These are phyloP conservation scores for Naganishia vaughanmartiniae DNA, from an alignment of 768 basidiomycete genomes.

Conservation along the genomic window DNA sequence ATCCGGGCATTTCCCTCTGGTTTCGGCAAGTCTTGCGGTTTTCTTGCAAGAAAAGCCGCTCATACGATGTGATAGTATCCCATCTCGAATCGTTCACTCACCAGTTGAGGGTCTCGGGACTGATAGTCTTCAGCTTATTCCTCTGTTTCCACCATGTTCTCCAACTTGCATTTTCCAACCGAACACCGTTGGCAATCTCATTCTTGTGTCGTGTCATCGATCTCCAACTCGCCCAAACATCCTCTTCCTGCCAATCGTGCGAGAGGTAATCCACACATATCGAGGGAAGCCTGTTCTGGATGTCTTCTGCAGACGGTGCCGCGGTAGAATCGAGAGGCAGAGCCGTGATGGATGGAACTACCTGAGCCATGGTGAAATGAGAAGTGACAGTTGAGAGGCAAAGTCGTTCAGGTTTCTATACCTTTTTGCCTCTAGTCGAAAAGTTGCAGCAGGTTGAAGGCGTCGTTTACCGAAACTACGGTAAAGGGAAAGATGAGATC, in stretches of 20 bases:
- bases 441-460: neutral
- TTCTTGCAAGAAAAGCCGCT: too few relatives aligned
- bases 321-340: constrained; percentile 50
- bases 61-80: neutral
- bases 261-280: constrained; percentile 98
- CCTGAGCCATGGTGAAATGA: constrained; percentile 45
- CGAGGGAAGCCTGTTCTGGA: constrained; percentile 71
- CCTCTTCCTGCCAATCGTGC: constrained; percentile 95
- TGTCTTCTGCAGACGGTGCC: constrained; percentile 55
- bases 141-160: constrained; percentile 99
- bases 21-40: too few relatives aligned
- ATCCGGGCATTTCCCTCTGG: too few relatives aligned
- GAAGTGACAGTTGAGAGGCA: neutral
- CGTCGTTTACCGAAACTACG: neutral
- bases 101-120: constrained; percentile 98
- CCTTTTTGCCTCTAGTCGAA: neutral
- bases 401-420: neutral
- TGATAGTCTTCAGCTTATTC: constrained; percentile 89
- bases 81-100: constrained; percentile 53
- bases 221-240: constrained; percentile 97
- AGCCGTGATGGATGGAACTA: constrained; percentile 50
- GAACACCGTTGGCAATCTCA: constrained; percentile 89
- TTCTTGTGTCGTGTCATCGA: constrained; percentile 98
- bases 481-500: neutral
- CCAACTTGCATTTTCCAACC: constrained; percentile 98